Evolutionary conservation across 1,139 yeast species (phyloP).

Genomic region (Blastobotrys capitulatus): DNA sequence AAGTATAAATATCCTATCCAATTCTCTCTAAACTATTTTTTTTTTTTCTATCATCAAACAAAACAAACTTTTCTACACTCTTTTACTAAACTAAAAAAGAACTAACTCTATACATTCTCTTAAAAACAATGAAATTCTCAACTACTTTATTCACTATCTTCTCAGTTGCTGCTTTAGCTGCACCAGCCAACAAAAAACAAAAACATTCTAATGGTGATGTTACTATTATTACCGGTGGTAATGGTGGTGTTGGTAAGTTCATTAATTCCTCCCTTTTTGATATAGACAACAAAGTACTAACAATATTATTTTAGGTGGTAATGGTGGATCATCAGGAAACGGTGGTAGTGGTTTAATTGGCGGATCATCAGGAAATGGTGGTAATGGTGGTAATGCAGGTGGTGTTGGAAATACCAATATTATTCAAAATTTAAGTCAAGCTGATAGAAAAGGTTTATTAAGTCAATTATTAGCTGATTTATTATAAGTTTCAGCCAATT

Average conservation of each 20-base stretch:
- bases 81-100: background rate
- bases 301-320: background rate
- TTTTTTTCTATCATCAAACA: background rate
- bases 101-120: background rate
- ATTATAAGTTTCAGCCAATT: background rate
- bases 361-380: background rate
- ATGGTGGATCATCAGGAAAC: background rate
- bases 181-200: background rate
- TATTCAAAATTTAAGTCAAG: background rate
- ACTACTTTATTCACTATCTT: background rate
- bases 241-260: conserved; percentile 1
- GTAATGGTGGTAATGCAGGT: conserved; percentile 3
- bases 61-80: background rate
- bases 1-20: no score
- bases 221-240: background rate
- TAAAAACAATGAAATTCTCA: background rate
- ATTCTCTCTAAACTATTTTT: no score
- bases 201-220: background rate
- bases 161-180: background rate
- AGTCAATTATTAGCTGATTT: background rate
- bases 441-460: background rate
- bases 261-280: background rate
- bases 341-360: conserved; percentile 1
- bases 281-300: background rate
- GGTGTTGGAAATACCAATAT: background rate